Evolutionary conservation across 208 protist species (phyloP), one percentile per base, ranked within the genome.

Genomic region (Ichthyophonus hoferi): DNA sequence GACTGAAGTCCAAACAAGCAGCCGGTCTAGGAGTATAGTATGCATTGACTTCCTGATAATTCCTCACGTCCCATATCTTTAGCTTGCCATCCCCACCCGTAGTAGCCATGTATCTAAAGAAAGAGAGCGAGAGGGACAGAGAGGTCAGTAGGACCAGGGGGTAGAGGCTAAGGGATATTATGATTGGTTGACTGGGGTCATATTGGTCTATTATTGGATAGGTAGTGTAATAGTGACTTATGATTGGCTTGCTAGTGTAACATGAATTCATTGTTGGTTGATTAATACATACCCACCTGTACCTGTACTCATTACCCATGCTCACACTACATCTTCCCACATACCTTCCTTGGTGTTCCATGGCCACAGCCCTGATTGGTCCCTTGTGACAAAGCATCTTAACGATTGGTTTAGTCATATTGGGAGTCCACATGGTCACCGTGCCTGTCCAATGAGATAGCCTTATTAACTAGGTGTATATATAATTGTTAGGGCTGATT

Each of bases 11-110:
- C 0, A 96, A 58, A 1, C 38, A 42, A 24, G 79, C 40, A 24
- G 94, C 94, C 0, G 93, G 93, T 33, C 79, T 83, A 1, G 78
- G 86, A 38, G 88, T 88, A 42, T 90, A 90, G 84, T 93, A 93
- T 2, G 50, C 24, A 37, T 93, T 82, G 37, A 94, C 40, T 14
- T 88, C 42, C 79, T 96, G 92, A 86, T 97, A 97, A 1, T 94
- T 99, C 50, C 98, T 93, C 58, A 98, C 91, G 92, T 99, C 98
- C 96, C 97, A 99, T 14, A 99, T 93, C 90, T 98, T 98, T 83
- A 99, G 91, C 86, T 96, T 94, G 40, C 97, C 94, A 91, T 99
- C 98, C 1, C 94, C 87, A 34, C 97, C 98, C 1, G 97, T 90
- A 1, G 98, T 99, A 2, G 96, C 88, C 87, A 99, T 96, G 93